A percentile compares a stretch with the other conserved stretches of the same genome.
phyloP scores from a whole-genome alignment of 441 rosid species.

The Aleurites moluccanus region DNA sequence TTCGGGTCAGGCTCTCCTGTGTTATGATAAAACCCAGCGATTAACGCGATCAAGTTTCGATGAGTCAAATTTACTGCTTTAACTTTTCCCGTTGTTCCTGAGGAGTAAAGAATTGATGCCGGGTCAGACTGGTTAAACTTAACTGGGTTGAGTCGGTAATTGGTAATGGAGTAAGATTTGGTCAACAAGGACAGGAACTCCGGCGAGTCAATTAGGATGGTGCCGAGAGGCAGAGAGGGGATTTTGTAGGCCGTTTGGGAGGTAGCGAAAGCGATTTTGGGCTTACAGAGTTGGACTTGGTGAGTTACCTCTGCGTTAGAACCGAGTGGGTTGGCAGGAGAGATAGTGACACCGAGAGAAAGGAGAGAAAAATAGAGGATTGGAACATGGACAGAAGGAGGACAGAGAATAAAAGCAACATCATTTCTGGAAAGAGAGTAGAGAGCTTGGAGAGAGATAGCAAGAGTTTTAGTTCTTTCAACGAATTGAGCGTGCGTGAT shows the following conservation, averaged over 20 bases:
- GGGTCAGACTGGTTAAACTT: conserved; percentile 56
- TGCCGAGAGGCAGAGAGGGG: conserved; percentile 46
- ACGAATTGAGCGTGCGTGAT: conserved; percentile 53
- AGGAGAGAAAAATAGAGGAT: conserved; percentile 71
- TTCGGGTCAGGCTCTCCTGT: neutral
- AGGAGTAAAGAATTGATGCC: conserved; percentile 78
- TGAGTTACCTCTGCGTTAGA: conserved; percentile 62
- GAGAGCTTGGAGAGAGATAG: conserved; percentile 37
- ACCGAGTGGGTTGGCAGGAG: conserved; percentile 75
- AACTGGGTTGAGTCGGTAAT: conserved; percentile 5
- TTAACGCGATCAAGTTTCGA: conserved; percentile 62
- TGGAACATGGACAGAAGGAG: conserved; percentile 63
- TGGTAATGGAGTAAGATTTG: conserved; percentile 16
- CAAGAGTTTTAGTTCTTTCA: conserved; percentile 43
- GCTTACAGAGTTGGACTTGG: conserved; percentile 55
- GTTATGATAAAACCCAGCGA: conserved; percentile 39
- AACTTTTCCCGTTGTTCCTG: conserved; percentile 80
- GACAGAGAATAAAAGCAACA: conserved; percentile 69
- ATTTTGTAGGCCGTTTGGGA: conserved; percentile 50
- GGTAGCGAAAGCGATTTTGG: conserved; percentile 76
- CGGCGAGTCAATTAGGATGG: conserved; percentile 70
- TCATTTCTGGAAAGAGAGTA: conserved; percentile 45
- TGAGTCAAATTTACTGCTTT: conserved; percentile 73
- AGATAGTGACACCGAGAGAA: conserved; percentile 62
- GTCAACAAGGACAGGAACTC: conserved; percentile 53